Evolutionary conservation across 495 filamentous ascomycete genomes (phyloP), one percentile per base, ranked within the genome.

Genomic region (Hypomontagnella submonticulosa): DNA sequence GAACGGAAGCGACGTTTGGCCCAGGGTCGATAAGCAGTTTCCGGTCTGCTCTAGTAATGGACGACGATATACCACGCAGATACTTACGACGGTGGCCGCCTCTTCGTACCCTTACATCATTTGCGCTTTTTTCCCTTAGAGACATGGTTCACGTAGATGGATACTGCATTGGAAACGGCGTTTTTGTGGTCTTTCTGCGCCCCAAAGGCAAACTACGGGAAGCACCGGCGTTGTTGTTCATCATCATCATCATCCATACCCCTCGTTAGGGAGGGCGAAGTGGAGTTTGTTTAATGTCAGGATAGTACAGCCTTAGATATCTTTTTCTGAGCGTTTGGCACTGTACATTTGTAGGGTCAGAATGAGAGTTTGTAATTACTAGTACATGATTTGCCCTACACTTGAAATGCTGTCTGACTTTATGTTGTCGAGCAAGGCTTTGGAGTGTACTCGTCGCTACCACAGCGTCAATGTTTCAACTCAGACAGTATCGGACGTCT

Each of bases 1-100:
- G 77, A 79, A 41, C 73, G 73, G 23, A 80, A 72, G 65, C 76
- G 73, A 51, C 69, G 69, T 15, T 53, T 66, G 20, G 8, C 9
- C 37, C 44, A 51, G 51, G 63, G 66, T 9, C 69, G 69, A 41
- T 74, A 58, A 64, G 42, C 43, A 46, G 42, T 61, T 23, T 33
- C 50, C 32, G 27, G 20, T 61, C 47, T 41, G 11, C 32, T 12
- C 23, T 27, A 15, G 11, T 33, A 18, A 10, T 15, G 33, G 27
- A 40, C 20, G 16, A 53, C 10, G 16, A 27, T 40, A 23, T 59
- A 50, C 55, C 13, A 20, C 10, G 42, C 54, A 44, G 37, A 43
- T 13, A 46, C 20, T 41, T 15, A 32, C 16, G 8, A 48, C 18
- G 34, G 37, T 7, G 16, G 51, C 42, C 1, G 41, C 48, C 30